Percentiles rank a stretch among this genome's conserved stretches.
phyloP scores from a whole-genome alignment of 352 stramenopile species.

The Globisporangium uncinulatum region DNA sequence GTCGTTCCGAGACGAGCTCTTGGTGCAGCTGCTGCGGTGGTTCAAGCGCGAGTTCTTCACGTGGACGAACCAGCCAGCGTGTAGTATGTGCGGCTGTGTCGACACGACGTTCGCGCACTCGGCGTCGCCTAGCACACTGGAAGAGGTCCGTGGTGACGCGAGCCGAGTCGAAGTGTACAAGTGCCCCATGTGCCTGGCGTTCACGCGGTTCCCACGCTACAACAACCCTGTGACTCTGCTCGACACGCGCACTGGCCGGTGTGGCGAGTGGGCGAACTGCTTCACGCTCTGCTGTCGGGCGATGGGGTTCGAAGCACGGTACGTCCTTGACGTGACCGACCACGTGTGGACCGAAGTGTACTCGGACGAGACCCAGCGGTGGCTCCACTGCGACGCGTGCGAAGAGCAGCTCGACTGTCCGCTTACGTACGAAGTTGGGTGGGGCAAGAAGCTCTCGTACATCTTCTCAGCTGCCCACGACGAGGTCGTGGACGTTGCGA shows the following conservation, averaged over 20 bases:
- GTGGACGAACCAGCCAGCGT: slow-evolving; percentile 86
- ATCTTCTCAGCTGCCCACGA: slow-evolving; percentile 87
- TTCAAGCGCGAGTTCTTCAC: slow-evolving; percentile 90
- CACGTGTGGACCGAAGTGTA: slow-evolving; percentile 96
- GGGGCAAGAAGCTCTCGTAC: slow-evolving; percentile 93
- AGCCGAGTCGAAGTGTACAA: slow-evolving; percentile 85
- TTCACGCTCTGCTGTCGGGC: slow-evolving; percentile 89
- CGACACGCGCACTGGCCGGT: slow-evolving; percentile 77
- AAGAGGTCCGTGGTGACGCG: slow-evolving; percentile 58
- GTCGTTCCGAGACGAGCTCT: slow-evolving; percentile 56
- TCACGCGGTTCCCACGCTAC: slow-evolving; percentile 87
- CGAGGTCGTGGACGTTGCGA: slow-evolving; percentile 89
- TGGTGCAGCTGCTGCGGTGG: slow-evolving; percentile 78
- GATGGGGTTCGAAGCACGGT: slow-evolving; percentile 89
- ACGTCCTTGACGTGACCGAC: slow-evolving; percentile 93
- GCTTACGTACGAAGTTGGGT: slow-evolving; percentile 93
- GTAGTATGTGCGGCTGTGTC: slow-evolving; percentile 37
- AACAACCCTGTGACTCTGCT: slow-evolving; percentile 88
- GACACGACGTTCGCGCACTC: slow-evolving; percentile 40
- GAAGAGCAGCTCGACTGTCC: slow-evolving; percentile 91
- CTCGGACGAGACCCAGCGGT: slow-evolving; percentile 65
- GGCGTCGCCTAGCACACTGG: slow-evolving; percentile 39
- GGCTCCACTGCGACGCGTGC: slow-evolving; percentile 93
- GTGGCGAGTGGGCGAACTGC: slow-evolving; percentile 92
- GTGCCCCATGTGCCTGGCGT: slow-evolving; percentile 44